These are phyloP conservation scores for Monilinia laxa DNA, from an alignment of 2,329 filamentous ascomycete species.

Conservation along the genomic window DNA sequence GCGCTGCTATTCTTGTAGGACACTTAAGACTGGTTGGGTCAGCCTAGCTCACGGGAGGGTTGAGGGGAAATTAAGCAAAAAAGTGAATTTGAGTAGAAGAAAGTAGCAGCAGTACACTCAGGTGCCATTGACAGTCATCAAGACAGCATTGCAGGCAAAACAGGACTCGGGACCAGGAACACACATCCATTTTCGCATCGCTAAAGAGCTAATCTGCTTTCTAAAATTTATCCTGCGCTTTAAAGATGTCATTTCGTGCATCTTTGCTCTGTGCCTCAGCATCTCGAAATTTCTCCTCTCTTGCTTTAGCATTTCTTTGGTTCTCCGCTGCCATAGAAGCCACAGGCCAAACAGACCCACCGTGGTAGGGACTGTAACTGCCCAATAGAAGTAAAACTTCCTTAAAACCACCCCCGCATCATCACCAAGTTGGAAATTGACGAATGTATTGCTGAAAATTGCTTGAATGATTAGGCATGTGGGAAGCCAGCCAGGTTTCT, in stretches of 20 bases:
- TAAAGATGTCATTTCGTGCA: neutral
- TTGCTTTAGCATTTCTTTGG: neutral
- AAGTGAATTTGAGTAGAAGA: too few relatives aligned
- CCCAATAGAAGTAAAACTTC: constrained; percentile 2
- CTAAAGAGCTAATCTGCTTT: too few relatives aligned
- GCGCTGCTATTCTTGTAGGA: too few relatives aligned
- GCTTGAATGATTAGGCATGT: neutral
- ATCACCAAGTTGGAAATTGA: constrained; percentile 6
- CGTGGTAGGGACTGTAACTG: neutral
- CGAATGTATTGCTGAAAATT: constrained; percentile 5
- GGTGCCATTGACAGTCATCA: too few relatives aligned
- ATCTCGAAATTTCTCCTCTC: neutral
- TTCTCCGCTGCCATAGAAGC: neutral
- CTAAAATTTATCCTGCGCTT: neutral
- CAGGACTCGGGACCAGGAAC: fast-evolving
- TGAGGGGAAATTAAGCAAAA: too few relatives aligned
- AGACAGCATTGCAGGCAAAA: neutral
- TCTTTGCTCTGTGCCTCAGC: neutral
- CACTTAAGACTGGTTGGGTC: too few relatives aligned
- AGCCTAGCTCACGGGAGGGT: too few relatives aligned
- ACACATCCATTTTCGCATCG: neutral
- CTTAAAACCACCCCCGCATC: neutral
- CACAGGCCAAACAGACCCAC: neutral
- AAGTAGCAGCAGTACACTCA: too few relatives aligned
- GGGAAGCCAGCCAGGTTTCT: too few relatives aligned